Evolutionary conservation across 2,329 filamentous ascomycete genomes (phyloP).

Genomic region (Corynespora cassiicola): DNA sequence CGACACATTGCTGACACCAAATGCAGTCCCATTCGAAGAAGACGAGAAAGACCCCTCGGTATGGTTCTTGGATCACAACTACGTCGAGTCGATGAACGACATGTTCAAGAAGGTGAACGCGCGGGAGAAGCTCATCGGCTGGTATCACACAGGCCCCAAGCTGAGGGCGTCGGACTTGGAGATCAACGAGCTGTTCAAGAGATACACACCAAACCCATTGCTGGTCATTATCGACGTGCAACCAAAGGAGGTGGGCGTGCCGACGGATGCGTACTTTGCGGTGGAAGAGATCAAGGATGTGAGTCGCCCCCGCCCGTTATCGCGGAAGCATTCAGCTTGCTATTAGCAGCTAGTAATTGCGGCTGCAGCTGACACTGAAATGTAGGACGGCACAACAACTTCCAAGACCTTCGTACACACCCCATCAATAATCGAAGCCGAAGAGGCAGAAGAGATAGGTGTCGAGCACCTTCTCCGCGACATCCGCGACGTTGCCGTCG

Average conservation of each 20-base stretch:
- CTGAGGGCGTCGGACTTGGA: slow-evolving; percentile 94
- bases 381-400: slow-evolving; percentile 92
- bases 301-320: slow-evolving; percentile 51
- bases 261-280: slow-evolving; percentile 98
- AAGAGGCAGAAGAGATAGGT: slow-evolving; percentile 98
- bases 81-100: slow-evolving; percentile 98
- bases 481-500: slow-evolving; percentile 96
- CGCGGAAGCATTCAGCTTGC: slow-evolving; percentile 3
- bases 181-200: slow-evolving; percentile 99
- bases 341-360: not conserved
- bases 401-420: slow-evolving; percentile 98
- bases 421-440: slow-evolving; percentile 96
- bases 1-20: slow-evolving; percentile 26
- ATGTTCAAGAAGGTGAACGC: slow-evolving; percentile 99
- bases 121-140: slow-evolving; percentile 97
- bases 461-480: slow-evolving; percentile 97
- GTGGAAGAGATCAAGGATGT: slow-evolving; percentile 99
- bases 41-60: slow-evolving; percentile 98
- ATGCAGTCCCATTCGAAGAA: slow-evolving; percentile 92
- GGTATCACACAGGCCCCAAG: slow-evolving; percentile 99
- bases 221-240: slow-evolving; percentile 98
- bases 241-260: slow-evolving; percentile 95
- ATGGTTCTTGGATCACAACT: slow-evolving; percentile 99
- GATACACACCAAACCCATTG: slow-evolving; percentile 95
- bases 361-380: slow-evolving; percentile 2